Evolutionary conservation across 2,329 filamentous ascomycete species (phyloP).

Genomic region (Arthrinium phaeospermum): DNA sequence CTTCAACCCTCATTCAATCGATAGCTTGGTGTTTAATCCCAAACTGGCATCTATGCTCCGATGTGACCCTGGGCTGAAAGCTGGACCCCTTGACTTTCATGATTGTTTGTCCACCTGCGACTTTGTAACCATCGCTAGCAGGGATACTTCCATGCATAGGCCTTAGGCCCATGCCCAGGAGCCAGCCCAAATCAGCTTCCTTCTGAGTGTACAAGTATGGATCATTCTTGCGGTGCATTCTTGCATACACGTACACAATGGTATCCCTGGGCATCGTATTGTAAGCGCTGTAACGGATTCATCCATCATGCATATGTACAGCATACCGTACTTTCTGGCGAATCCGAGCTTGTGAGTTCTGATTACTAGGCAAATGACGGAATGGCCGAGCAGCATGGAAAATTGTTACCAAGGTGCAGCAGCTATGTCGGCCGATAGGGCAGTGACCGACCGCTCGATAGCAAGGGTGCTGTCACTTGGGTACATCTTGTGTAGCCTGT

Average conservation of each 20-base stretch:
- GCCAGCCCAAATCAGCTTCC: neutral
- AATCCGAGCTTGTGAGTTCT: neutral
- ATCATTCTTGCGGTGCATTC: too few species aligned
- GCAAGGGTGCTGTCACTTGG: neutral
- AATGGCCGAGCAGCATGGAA: neutral
- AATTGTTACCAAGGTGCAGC: neutral
- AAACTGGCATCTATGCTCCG: conserved; percentile 22
- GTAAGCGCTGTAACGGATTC: neutral
- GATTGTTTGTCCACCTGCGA: neutral
- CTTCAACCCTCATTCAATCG: conserved; percentile 2
- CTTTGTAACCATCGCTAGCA: conserved; percentile 14
- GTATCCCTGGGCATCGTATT: conserved; percentile 8
- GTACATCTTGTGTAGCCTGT: neutral
- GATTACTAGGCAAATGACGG: neutral
- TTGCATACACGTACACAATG: too few species aligned
- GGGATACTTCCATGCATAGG: conserved; percentile 11
- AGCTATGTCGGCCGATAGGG: neutral
- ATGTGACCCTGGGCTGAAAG: conserved; percentile 18
- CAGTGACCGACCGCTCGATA: neutral
- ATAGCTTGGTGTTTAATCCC: conserved; percentile 21
- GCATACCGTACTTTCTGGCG: too few species aligned
- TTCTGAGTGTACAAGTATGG: neutral
- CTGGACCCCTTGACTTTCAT: conserved; percentile 16
- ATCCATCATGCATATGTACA: neutral
- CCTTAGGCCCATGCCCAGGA: neutral